Percentiles rank a stretch among this genome's conserved stretches.
These are phyloP conservation scores for Trichoderma koningiopsis DNA, from an alignment of 2,329 filamentous ascomycete species.

Conservation along the genomic window DNA sequence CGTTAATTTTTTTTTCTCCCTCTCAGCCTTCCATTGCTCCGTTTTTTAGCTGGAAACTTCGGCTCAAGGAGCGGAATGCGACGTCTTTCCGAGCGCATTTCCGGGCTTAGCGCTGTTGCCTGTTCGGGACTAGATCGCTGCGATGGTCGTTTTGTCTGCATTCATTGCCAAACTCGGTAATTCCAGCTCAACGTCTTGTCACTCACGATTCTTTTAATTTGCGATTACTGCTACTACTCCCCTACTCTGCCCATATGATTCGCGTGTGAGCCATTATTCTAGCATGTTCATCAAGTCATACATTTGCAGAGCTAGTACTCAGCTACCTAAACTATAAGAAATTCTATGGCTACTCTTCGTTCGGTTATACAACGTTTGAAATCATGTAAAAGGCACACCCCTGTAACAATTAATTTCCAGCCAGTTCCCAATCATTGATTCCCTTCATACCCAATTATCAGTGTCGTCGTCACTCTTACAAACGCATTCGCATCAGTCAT, in stretches of 20 bases:
- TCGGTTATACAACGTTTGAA: slow-evolving; percentile 1
- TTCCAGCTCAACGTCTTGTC: background rate
- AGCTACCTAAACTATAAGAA: background rate
- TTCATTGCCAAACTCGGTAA: background rate
- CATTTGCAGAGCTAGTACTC: slow-evolving; percentile 6
- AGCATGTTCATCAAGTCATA: slow-evolving; percentile 6
- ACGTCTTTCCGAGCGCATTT: slow-evolving; percentile 30
- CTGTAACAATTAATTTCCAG: slow-evolving; percentile 9
- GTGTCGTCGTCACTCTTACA: slow-evolving; percentile 18
- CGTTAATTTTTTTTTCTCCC: slow-evolving; percentile 5
- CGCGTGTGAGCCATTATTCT: background rate
- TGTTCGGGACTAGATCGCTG: background rate
- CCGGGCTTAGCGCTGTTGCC: background rate
- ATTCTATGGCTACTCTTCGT: slow-evolving; percentile 13
- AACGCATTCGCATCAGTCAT: background rate
- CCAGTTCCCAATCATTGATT: background rate
- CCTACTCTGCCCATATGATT: background rate
- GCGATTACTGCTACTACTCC: too few species aligned
- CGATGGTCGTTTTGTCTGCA: background rate
- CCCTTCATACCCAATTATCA: background rate
- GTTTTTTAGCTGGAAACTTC: slow-evolving; percentile 8
- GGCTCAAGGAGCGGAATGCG: slow-evolving; percentile 29
- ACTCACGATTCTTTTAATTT: too few species aligned
- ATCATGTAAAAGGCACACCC: background rate
- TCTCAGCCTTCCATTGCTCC: slow-evolving; percentile 4